These are phyloP conservation scores for Carex cristatella DNA, from an alignment of 176 grass and related monocot genomes.

Conservation along the genomic window DNA sequence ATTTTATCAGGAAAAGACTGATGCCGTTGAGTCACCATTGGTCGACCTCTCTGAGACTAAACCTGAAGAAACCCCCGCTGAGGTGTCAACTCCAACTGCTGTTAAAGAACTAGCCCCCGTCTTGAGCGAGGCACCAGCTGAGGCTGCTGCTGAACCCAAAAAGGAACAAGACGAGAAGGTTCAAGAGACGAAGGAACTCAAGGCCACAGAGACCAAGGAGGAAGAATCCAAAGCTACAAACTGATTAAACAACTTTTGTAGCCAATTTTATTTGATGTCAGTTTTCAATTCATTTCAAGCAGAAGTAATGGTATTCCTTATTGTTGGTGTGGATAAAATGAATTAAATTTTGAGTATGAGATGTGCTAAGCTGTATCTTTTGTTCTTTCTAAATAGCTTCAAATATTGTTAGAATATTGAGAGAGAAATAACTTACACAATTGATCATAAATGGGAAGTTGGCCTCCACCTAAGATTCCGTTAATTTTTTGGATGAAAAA, in stretches of 20 bases:
- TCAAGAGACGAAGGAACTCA: slow-evolving; percentile 7
- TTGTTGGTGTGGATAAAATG: neutral
- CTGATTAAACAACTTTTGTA: slow-evolving; percentile 3
- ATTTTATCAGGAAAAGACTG: slow-evolving; percentile 19
- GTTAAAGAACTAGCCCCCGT: slow-evolving; percentile 18
- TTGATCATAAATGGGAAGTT: too few species aligned
- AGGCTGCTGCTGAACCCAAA: slow-evolving; percentile 5
- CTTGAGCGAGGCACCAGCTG: slow-evolving; percentile 23
- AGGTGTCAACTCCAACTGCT: neutral
- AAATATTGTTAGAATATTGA: neutral
- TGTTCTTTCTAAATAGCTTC: slow-evolving; percentile 6
- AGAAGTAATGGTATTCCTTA: neutral
- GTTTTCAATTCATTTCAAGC: slow-evolving; percentile 1
- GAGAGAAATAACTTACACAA: too few species aligned
- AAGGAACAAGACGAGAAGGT: slow-evolving; percentile 6
- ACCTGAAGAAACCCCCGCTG: slow-evolving; percentile 16
- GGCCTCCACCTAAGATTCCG: too few species aligned
- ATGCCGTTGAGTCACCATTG: slow-evolving; percentile 25
- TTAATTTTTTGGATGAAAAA: too few species aligned
- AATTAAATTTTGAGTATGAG: slow-evolving; percentile 13
- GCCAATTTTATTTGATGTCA: neutral
- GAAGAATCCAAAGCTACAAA: slow-evolving; percentile 15
- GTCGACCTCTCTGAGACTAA: slow-evolving; percentile 30
- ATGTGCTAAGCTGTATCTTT: neutral
- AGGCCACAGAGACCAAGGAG: neutral